A percentile compares a stretch with the other conserved stretches of the same genome.
phyloP scores from a whole-genome alignment of 2,329 filamentous ascomycete species.

The Ceratocystiopsis brevicomis region DNA sequence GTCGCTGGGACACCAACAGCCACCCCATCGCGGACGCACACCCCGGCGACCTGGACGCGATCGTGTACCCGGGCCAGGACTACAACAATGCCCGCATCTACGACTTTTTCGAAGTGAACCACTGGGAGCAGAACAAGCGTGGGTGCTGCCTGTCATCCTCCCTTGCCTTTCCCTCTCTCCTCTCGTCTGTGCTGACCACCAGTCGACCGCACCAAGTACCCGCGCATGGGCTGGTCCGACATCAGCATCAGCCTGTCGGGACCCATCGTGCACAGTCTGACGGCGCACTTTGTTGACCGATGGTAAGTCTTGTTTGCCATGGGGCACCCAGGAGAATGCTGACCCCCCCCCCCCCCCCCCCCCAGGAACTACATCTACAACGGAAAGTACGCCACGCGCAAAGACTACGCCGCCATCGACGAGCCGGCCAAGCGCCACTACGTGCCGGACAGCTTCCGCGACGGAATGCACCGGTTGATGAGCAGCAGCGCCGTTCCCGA shows the following conservation, averaged over 20 bases:
- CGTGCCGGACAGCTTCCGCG: constrained; percentile 8
- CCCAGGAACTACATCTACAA: constrained; percentile 64
- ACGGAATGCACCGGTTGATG: constrained; percentile 13
- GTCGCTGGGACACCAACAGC: constrained; percentile 72
- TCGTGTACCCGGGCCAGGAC: constrained; percentile 76
- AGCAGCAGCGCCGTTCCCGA: constrained; percentile 1
- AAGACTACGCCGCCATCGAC: constrained; percentile 23
- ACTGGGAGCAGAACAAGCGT: constrained; percentile 72
- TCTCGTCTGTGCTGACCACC: neutral
- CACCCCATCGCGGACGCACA: constrained; percentile 75
- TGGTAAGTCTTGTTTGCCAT: constrained; percentile 37
- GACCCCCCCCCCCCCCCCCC: too few species aligned
- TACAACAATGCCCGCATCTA: constrained; percentile 79
- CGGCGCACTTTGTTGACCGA: constrained; percentile 61
- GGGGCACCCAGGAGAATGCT: neutral
- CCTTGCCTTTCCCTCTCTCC: neutral
- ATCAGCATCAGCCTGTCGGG: constrained; percentile 60
- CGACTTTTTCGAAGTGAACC: constrained; percentile 58
- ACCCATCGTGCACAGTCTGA: constrained; percentile 54
- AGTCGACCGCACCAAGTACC: constrained; percentile 59
- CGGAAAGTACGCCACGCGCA: constrained; percentile 49
- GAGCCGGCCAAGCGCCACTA: constrained; percentile 12
- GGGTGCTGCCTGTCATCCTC: too few species aligned
- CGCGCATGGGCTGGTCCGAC: constrained; percentile 87
- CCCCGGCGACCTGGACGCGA: constrained; percentile 53